These are phyloP conservation scores for Dichotomocladium elegans DNA, from an alignment of 371 early-diverging fungal species.

Conservation along the genomic window DNA sequence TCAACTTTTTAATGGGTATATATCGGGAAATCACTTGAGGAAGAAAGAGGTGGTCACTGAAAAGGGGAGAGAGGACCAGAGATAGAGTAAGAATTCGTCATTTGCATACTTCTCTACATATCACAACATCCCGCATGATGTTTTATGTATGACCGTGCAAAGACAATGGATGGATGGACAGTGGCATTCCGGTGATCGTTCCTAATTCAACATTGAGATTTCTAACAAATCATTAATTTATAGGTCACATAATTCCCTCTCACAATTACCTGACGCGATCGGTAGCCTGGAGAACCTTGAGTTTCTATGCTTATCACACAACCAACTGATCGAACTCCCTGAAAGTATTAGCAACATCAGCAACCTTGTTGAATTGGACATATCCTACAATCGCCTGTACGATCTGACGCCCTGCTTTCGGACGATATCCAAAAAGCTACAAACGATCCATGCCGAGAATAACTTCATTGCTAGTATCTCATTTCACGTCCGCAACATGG, in stretches of 20 bases:
- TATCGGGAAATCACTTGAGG: too few relatives aligned
- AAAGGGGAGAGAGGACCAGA: constrained; percentile 1
- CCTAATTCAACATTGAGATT: neutral
- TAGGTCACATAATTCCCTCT: constrained; percentile 8
- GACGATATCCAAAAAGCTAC: constrained; percentile 4
- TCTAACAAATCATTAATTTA: neutral
- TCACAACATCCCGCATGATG: too few relatives aligned
- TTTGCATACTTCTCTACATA: too few relatives aligned
- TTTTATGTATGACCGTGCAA: too few relatives aligned
- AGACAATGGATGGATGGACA: too few relatives aligned
- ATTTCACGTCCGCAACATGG: constrained; percentile 41
- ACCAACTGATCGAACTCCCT: constrained; percentile 33
- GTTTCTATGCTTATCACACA: constrained; percentile 43
- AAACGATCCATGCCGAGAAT: constrained; percentile 46
- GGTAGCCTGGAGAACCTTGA: constrained; percentile 49
- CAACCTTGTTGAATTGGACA: constrained; percentile 62
- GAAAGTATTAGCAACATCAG: constrained; percentile 63
- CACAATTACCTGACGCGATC: constrained; percentile 47
- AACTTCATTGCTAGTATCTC: constrained; percentile 56
- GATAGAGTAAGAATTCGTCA: too few relatives aligned
- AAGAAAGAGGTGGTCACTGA: neutral
- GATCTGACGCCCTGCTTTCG: constrained; percentile 44
- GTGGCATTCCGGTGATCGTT: too few relatives aligned
- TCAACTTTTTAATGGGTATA: too few relatives aligned
- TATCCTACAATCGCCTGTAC: constrained; percentile 60